Base-by-base conservation (phyloP, 148 eudicot genomes). In the Oxyria digyna region DNA sequence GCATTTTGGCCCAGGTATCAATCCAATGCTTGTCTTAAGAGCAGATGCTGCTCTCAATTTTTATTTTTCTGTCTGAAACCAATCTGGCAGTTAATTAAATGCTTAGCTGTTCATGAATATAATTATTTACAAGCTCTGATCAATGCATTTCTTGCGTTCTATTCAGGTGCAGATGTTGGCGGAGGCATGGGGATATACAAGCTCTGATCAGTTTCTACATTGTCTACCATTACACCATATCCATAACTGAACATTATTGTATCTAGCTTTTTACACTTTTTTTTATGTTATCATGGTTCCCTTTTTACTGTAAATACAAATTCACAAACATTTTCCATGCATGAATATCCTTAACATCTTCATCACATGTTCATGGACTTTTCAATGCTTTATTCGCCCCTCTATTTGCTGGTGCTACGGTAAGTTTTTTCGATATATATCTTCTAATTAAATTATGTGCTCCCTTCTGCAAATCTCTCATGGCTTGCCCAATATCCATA, bases 181-280 rank as follows among this genome's bases (percentile, higher is more conserved):
- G 50, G 81, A 85, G 69, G 89, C 97, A 70, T 94, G 99, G 99
- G 96, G 73, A 17, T 94, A 94, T 77, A 81, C 93, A 71, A 68
- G 91, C 46, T 80, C 72, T 0, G 99, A 94, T 77, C 87, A 83
- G 68, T 91, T 94, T 82, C 79, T 94, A 77, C 92, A 94, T 70
- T 88, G 96, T 78, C 84, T 94, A 67, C 99, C 99, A 15, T 81
- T 91, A 67, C 99, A 94, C 82, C 99, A 94, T 94, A 94, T 94
- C 99, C 99, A n/a, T 62, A 73, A 62, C 12, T 17, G 32, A 5
- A 37, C 4, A 2, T 20, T 38, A 23, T 41, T 45, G 8, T 24
- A 21, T 62, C 78, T 27, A 20, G 26, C 17, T 62, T 62, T 38
- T 29, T 15, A 31, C 13, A 33, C 20, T 9, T 72, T 69, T 73